A percentile compares a stretch with the other conserved stretches of the same genome.
These are phyloP conservation scores for Pythium brassicae DNA, from an alignment of 352 stramenopile species.

Conservation along the genomic window DNA sequence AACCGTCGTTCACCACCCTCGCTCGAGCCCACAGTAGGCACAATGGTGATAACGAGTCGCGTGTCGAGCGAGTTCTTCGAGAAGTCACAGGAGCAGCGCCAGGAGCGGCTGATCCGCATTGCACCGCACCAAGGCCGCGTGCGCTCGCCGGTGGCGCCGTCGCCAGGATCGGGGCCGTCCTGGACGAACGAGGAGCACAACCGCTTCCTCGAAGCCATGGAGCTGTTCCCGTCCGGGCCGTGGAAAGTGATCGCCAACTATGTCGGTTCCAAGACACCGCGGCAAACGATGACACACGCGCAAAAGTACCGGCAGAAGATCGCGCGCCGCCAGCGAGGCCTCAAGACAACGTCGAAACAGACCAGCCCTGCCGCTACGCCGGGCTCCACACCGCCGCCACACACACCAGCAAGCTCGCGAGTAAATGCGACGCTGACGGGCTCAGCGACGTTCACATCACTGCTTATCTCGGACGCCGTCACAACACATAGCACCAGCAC, in stretches of 20 bases:
- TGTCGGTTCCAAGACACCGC: constrained; percentile 19
- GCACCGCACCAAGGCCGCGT: constrained; percentile 12
- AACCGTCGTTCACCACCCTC: not conserved
- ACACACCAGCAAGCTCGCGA: not conserved
- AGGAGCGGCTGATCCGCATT: constrained; percentile 19
- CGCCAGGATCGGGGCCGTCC: constrained; percentile 3
- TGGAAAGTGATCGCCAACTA: constrained; percentile 24
- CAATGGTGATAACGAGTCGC: constrained; percentile 14
- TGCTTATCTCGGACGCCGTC: not conserved
- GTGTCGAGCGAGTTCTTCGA: constrained; percentile 18
- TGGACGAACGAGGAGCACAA: constrained; percentile 25
- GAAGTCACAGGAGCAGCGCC: constrained; percentile 4
- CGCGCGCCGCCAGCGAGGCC: constrained; percentile 13
- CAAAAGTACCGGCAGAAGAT: constrained; percentile 31
- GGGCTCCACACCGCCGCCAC: not conserved
- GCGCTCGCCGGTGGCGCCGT: not conserved
- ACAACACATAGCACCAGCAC: not conserved
- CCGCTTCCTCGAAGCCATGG: constrained; percentile 21
- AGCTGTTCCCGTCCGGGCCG: constrained; percentile 20
- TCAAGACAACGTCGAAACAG: constrained; percentile 15
- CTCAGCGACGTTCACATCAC: not conserved
- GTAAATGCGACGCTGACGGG: not conserved
- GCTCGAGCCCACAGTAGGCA: not conserved
- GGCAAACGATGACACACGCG: constrained; percentile 24
- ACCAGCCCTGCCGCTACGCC: not conserved